Evolutionary conservation across 805 yeast species (phyloP).

Genomic region (Kluyveromyces lactis): DNA sequence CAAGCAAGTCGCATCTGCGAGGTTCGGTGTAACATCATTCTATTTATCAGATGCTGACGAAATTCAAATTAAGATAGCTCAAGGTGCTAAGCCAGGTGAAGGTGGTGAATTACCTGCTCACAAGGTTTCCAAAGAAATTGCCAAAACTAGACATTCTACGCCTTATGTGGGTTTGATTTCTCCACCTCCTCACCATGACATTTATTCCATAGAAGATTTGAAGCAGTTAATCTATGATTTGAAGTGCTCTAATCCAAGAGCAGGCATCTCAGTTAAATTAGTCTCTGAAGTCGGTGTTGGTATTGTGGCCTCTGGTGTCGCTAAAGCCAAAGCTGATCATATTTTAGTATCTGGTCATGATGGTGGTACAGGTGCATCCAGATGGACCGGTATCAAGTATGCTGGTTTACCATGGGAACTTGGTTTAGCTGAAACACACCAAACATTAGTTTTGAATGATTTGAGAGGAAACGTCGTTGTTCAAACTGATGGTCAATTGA

Average conservation of each 20-base stretch:
- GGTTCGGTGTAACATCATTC: constrained; percentile 95
- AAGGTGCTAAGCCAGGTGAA: constrained; percentile 99
- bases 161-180: constrained; percentile 95
- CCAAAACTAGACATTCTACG: constrained; percentile 92
- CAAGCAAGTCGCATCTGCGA: constrained; percentile 95
- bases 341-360: constrained; percentile 94
- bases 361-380: constrained; percentile 99
- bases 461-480: constrained; percentile 91
- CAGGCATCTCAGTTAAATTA: constrained; percentile 91
- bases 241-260: constrained; percentile 95
- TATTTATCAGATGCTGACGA: constrained; percentile 95
- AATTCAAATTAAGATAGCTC: constrained; percentile 97
- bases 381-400: constrained; percentile 93
- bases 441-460: constrained; percentile 91
- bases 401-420: constrained; percentile 99
- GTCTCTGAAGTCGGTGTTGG: constrained; percentile 99
- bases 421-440: constrained; percentile 97
- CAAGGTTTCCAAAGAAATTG: constrained; percentile 82
- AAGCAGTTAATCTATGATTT: constrained; percentile 93
- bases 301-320: constrained; percentile 98
- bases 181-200: constrained; percentile 98
- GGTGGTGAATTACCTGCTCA: constrained; percentile 98
- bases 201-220: constrained; percentile 94
- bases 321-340: constrained; percentile 97
- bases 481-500: constrained; percentile 97